A percentile compares a stretch with the other conserved stretches of the same genome.
Evolutionary conservation across 306 rosid species (phyloP).

Genomic region (Styphnolobium japonicum): DNA sequence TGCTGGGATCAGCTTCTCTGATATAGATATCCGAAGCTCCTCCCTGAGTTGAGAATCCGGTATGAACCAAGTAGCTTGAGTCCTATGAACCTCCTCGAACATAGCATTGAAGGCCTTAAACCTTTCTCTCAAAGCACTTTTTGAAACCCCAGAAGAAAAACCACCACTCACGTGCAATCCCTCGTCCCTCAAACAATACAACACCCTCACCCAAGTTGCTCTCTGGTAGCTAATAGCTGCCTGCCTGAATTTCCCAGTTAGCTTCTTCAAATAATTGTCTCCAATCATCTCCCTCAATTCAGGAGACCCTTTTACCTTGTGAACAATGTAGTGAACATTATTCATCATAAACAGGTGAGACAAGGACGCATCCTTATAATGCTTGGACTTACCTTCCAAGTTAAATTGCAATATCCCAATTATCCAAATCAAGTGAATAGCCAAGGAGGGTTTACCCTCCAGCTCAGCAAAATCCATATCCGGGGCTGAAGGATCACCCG

Average conservation of each 20-base stretch:
- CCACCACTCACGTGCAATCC: conserved; percentile 90
- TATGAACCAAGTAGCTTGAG: conserved; percentile 83
- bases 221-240: conserved; percentile 95
- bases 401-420: conserved; percentile 87
- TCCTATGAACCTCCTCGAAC: conserved; percentile 96
- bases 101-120: conserved; percentile 91
- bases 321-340: conserved; percentile 97
- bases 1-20: conserved; percentile 90
- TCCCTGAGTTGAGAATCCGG: conserved; percentile 97
- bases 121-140: conserved; percentile 90
- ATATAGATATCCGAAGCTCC: conserved; percentile 85
- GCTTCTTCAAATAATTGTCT: conserved; percentile 79
- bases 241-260: conserved; percentile 77
- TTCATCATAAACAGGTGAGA: conserved; percentile 88
- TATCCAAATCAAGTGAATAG: conserved; percentile 94
- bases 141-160: conserved; percentile 88
- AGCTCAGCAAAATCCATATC: conserved; percentile 87
- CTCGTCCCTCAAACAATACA: conserved; percentile 86
- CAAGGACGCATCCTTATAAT: conserved; percentile 74
- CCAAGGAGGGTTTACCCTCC: conserved; percentile 80
- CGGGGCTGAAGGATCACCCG: conserved; percentile 76
- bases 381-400: conserved; percentile 91
- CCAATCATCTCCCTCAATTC: conserved; percentile 91
- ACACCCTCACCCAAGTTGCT: conserved; percentile 89
- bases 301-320: conserved; percentile 84